phyloP scores from a whole-genome alignment of 1,139 yeast genomes.

The Geotrichum siamense region DNA sequence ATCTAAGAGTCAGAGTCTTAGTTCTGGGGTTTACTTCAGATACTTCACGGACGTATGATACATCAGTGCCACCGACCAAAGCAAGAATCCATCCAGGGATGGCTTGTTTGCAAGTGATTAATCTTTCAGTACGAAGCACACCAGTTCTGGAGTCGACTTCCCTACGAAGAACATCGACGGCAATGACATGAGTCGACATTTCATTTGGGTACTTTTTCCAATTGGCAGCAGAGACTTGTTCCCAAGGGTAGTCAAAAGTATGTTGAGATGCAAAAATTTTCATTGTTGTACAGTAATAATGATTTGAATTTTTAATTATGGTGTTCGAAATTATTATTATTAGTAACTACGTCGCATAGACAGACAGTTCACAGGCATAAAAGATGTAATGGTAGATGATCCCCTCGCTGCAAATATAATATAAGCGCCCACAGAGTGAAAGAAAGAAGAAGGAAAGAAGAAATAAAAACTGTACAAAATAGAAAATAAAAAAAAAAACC shows the following conservation, averaged over 20 bases:
- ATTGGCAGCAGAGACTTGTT: conserved; percentile 89
- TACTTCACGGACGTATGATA: conserved; percentile 80
- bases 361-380: too few species aligned
- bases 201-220: conserved; percentile 97
- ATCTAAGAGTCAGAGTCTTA: conserved; percentile 65
- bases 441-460: background rate
- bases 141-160: conserved; percentile 52
- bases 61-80: conserved; percentile 66
- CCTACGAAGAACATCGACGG: conserved; percentile 79
- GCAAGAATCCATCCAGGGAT: conserved; percentile 76
- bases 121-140: conserved; percentile 69
- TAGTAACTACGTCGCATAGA: too few species aligned
- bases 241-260: conserved; percentile 80
- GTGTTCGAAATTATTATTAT: too few species aligned
- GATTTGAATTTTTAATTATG: too few species aligned
- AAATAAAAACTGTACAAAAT: background rate
- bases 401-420: too few species aligned
- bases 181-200: conserved; percentile 85
- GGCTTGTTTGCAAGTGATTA: conserved; percentile 83
- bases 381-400: too few species aligned
- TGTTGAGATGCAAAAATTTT: conserved; percentile 67
- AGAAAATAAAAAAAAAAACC: background rate
- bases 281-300: too few species aligned
- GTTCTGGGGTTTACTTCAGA: conserved; percentile 69
- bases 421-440: background rate